phyloP scores from a whole-genome alignment of 495 filamentous ascomycete genomes.

The Trichoderma virens region DNA sequence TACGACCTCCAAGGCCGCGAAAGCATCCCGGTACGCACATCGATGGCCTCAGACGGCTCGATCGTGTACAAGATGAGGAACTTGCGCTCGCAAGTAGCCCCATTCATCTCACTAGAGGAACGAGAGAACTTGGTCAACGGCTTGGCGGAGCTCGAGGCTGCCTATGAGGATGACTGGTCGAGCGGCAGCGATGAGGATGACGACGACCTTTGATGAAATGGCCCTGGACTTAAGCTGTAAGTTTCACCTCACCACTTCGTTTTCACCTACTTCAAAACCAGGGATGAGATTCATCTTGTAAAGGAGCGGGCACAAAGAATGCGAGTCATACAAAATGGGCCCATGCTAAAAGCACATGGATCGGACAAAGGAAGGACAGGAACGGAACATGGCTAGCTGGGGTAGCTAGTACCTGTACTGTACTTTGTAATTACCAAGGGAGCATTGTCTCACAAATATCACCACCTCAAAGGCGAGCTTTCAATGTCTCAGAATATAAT shows the following conservation, averaged over 20 bases:
- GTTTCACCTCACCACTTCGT: too few species aligned
- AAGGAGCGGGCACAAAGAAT: too few species aligned
- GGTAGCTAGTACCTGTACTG: not conserved
- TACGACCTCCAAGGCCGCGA: conserved; percentile 12
- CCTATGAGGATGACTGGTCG: conserved; percentile 84
- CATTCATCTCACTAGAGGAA: conserved; percentile 61
- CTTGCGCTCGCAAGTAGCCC: conserved; percentile 52
- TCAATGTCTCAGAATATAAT: not conserved
- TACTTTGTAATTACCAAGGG: not conserved
- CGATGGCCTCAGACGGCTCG: conserved; percentile 65
- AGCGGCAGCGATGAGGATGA: conserved; percentile 78
- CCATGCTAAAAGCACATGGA: too few species aligned
- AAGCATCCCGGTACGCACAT: conserved; percentile 50
- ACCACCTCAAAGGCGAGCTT: not conserved
- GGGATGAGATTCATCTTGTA: too few species aligned
- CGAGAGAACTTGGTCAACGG: conserved; percentile 74
- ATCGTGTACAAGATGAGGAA: conserved; percentile 60
- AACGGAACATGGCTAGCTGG: too few species aligned
- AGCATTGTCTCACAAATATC: not conserved
- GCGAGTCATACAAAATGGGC: not conserved
- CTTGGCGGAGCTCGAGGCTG: conserved; percentile 77
- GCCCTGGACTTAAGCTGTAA: too few species aligned
- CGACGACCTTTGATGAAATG: conserved; percentile 41
- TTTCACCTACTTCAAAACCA: too few species aligned
- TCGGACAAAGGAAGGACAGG: too few species aligned